Base-by-base conservation (phyloP, 2,329 filamentous ascomycete genomes). In the Annulohypoxylon truncatum region DNA sequence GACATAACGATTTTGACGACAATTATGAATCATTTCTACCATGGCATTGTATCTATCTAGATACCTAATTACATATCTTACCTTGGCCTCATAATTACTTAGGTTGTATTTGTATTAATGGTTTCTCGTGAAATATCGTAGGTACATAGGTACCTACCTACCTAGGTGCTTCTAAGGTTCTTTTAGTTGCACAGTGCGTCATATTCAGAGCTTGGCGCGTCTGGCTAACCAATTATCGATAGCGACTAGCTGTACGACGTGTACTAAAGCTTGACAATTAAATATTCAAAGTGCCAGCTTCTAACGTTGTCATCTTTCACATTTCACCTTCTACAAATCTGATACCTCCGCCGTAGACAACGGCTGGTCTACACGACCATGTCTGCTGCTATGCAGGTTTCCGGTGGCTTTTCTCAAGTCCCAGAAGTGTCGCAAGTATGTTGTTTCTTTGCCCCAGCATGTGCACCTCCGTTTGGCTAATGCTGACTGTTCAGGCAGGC, bases 401-500 rank as follows among this genome's bases (percentile, higher is more conserved):
- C 61, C 4, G 52, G 64, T n/a, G 26, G 52, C 2, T 63, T 77
- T 40, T 69, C 79, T 55, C 53, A 70, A 56, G 72, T 73, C 29
- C 79, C 80, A 26, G 68, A 79, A 29, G 75, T 84, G 42, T 79
- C 79, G 6, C 74, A 77, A 71, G 82, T 82, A 72, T 9, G 59
- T 50, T 48, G 35, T 24, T 15, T 52, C 7, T 26, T 15, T 24
- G 2, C 58, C 3, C 26, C 12, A 13, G 31, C 28, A n/a, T 13
- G n/a, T 2, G 15, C 10, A 35, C 59, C 53, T 69, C 73, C 60
- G 70, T 66, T 51, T 67, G 29, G 50, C 61, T 67, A 68, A 72
- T 61, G 64, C 74, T 77, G 61, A 77, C 70, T 65, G 48, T 42
- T 28, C 65, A 62, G 58, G 20, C 66, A 91, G 89, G 81, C 85